These are phyloP conservation scores for Periconia sp. DNA, from an alignment of 2,329 filamentous ascomycete genomes.

Conservation along the genomic window DNA sequence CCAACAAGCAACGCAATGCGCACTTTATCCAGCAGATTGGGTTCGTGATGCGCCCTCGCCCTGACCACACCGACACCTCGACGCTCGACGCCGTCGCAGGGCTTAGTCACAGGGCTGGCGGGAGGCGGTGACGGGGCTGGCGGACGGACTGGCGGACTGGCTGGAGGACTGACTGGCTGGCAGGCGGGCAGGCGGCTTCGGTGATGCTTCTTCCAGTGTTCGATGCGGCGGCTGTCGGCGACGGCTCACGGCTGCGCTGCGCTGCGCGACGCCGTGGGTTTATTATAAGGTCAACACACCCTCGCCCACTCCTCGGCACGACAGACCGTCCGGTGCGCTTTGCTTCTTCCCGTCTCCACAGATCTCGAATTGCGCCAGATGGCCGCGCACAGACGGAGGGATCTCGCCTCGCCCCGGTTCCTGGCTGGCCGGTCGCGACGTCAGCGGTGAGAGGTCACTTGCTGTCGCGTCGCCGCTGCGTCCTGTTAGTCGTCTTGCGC, in stretches of 20 bases:
- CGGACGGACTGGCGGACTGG: constrained; percentile 1
- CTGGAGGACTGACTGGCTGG: not conserved
- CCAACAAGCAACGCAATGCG: constrained; percentile 28
- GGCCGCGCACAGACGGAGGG: constrained; percentile 40
- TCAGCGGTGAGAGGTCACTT: constrained; percentile 33
- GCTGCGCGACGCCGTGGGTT: no score
- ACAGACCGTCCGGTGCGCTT: constrained; percentile 37
- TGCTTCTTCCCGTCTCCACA: constrained; percentile 48
- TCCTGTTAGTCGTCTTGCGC: constrained; percentile 41
- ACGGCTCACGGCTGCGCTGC: no score
- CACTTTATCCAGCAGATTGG: constrained; percentile 37
- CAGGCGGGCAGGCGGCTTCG: constrained; percentile 3
- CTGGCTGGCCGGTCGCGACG: constrained; percentile 36
- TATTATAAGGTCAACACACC: no score
- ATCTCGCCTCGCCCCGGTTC: constrained; percentile 31
- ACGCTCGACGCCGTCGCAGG: constrained; percentile 14
- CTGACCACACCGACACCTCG: constrained; percentile 21
- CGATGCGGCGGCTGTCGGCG: constrained; percentile 1
- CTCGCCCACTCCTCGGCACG: constrained; percentile 34
- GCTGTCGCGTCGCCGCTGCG: constrained; percentile 31
- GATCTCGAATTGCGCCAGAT: constrained; percentile 39
- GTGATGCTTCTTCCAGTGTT: not conserved
- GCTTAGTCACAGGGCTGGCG: constrained; percentile 12
- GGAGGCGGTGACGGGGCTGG: constrained; percentile 7
- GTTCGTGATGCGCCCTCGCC: constrained; percentile 23